Evolutionary conservation across 768 basidiomycete species (phyloP), one percentile per base, ranked within the genome.

Genomic region (Russula sp.): DNA sequence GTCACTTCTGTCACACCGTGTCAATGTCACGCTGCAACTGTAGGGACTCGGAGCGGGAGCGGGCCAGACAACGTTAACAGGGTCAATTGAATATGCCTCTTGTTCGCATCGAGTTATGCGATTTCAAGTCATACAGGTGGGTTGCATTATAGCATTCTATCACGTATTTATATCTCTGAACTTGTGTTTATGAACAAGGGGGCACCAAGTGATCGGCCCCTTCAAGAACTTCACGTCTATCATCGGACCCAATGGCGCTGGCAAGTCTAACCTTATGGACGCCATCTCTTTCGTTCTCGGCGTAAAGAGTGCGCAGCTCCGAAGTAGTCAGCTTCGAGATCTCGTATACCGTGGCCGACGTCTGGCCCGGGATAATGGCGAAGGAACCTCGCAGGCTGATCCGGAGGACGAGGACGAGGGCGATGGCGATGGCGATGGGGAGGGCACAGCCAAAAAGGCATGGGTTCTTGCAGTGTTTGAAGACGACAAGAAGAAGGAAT

Each of bases 231-330:
- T 99, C 76, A 95, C 96, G 0, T 96, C 93, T 11, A 82, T 98
- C 59, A 98, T 99, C 69, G 97, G 97, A 22, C 96, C 97, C 40
- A 98, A 99, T 87, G 96, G 97, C 61, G 94, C 96, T 0, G 97
- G 97, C 63, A 98, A 99, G 73, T 96, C 94, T 10, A 99, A 99
- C 73, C 84, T 98, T 60, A 98, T 98, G 97, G 97, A 99, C 73
- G 97, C 97, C 56, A 98, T 99, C 68, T 98, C 97, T 4, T 98
- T 99, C 73, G 97, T 98, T 9, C 86, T 99, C 6, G 97, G 97
- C 35, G 89, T 98, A 34, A 94, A 95, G 78, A 94, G 91, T 64
- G 89, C 87, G 2, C 93, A 97, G 66, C 80, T 99, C 39, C 83
- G 96, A 51, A 94, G 91, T 71, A 92, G 91, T 50, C 94, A 98